Conservation (phyloP, 768 basidiomycete species). For the Tubosaeta sp. region DNA sequence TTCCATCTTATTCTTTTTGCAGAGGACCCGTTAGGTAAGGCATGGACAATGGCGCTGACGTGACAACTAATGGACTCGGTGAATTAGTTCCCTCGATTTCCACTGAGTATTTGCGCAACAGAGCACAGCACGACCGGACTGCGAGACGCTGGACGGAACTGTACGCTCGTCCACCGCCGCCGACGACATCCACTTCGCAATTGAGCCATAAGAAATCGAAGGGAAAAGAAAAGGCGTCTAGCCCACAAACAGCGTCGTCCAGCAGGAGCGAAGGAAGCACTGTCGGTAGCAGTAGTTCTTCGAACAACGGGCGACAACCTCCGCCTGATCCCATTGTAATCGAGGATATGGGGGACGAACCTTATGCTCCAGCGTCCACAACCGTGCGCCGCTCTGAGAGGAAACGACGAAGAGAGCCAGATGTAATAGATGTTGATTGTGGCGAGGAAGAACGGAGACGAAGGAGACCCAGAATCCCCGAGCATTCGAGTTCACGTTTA, state of each 20-base stretch:
- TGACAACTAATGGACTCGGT: background rate
- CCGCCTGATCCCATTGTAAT: slow-evolving; percentile 24
- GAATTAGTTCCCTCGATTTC: slow-evolving; percentile 67
- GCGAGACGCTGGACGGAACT: slow-evolving; percentile 76
- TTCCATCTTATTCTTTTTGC: slow-evolving; percentile 8
- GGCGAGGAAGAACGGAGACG: slow-evolving; percentile 25
- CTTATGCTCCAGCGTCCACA: background rate
- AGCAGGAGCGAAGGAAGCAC: background rate
- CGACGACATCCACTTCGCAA: slow-evolving; percentile 8
- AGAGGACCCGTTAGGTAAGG: slow-evolving; percentile 71
- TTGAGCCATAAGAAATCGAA: slow-evolving; percentile 24
- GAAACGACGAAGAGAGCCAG: slow-evolving; percentile 35
- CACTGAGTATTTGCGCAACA: slow-evolving; percentile 59
- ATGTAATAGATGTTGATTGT: slow-evolving; percentile 28
- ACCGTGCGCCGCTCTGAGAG: slow-evolving; percentile 16
- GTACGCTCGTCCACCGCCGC: slow-evolving; percentile 52
- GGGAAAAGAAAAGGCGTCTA: slow-evolving; percentile 34
- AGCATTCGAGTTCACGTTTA: slow-evolving; percentile 9
- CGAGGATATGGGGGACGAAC: slow-evolving; percentile 31
- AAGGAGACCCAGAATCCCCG: slow-evolving; percentile 17
- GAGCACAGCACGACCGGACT: slow-evolving; percentile 67
- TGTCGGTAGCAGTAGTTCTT: slow-evolving; percentile 12
- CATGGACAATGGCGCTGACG: background rate
- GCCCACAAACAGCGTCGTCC: slow-evolving; percentile 1
- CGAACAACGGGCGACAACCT: slow-evolving; percentile 12